Conservation (phyloP, 106 monocot species). For the Amphibolis antarctica region DNA sequence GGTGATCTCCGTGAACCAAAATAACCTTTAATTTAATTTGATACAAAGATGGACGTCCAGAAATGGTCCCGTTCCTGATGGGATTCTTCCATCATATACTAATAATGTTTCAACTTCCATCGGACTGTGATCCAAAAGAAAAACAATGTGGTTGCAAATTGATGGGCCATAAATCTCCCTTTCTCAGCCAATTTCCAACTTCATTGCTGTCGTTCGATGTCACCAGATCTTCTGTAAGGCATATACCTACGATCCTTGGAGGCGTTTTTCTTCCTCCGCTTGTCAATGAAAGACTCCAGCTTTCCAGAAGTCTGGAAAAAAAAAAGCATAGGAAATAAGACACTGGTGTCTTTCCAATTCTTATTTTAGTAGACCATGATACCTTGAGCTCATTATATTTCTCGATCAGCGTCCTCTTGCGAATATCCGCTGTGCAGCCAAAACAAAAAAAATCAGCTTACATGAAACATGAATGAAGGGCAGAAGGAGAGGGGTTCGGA, state of each 20-base stretch:
- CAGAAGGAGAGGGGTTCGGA: slow-evolving; percentile 12
- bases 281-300: slow-evolving; percentile 65
- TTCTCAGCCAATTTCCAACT: not conserved
- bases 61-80: not conserved
- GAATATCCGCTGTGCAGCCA: slow-evolving; percentile 73
- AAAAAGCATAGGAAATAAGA: not conserved
- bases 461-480: slow-evolving; percentile 1
- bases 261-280: slow-evolving; percentile 72
- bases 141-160: not conserved
- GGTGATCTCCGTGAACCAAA: no score
- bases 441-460: slow-evolving; percentile 6
- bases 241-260: slow-evolving; percentile 86
- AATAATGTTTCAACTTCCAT: not conserved
- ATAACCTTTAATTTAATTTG: no score
- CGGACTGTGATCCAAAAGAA: not conserved
- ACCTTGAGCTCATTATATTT: slow-evolving; percentile 94
- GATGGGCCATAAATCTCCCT: not conserved
- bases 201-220: slow-evolving; percentile 3
- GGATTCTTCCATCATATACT: no score
- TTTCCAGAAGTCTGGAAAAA: slow-evolving; percentile 56
- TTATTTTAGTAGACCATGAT: not conserved
- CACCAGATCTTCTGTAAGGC: slow-evolving; percentile 42
- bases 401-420: slow-evolving; percentile 46
- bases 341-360: not conserved
- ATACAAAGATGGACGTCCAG: not conserved